Base-by-base conservation (phyloP, 176 grass and related monocot species). In the Lolium rigidum region DNA sequence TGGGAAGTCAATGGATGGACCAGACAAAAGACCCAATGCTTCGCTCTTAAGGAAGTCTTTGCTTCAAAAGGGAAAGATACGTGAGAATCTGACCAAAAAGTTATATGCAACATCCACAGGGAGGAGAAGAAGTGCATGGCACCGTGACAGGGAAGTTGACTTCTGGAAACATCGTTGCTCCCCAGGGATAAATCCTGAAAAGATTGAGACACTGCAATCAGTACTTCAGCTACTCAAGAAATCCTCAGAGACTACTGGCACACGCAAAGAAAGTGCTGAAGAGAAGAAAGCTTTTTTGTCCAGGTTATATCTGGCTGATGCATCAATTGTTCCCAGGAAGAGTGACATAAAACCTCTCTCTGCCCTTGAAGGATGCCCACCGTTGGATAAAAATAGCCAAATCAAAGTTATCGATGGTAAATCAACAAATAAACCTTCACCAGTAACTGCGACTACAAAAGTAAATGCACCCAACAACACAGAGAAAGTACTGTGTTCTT, bases 221-320 rank as follows among this genome's bases (percentile, higher is more conserved):
- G 94, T 98, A 86, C 96, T 98, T 88, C 84, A 94, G 74, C 80
- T 95, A 79, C 90, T 98, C 62, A 95, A 89, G 82, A 92, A 92
- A 74, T 85, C 88, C 69, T 90, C 93, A 52, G 87, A 88, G 52
- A 64, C 84, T 79, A 64, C 84, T 79, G 89, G 62, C 73, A 70
- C 60, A 37, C 90, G 84, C 73, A 92, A 78, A 57, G 93, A 93
- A 84, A 80, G 39, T 77, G 87, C 80, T 86, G 88, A 76, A 52
- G 91, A 82, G 14, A 89, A 90, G 73, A 92, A 91, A 63, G 93
- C 93, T 26, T 91, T 98, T 84, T 80, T 98, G 43, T 95, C 96
- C 55, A 92, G 96, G 88, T 86, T 98, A 82, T 98, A 98, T 94
- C 86, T 98, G 87, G 96, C 96, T 10, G 96, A 98, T 92, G 91